Conservation (phyloP, 192 early-diverging fungal species). For the Umbelopsis isabellina region DNA sequence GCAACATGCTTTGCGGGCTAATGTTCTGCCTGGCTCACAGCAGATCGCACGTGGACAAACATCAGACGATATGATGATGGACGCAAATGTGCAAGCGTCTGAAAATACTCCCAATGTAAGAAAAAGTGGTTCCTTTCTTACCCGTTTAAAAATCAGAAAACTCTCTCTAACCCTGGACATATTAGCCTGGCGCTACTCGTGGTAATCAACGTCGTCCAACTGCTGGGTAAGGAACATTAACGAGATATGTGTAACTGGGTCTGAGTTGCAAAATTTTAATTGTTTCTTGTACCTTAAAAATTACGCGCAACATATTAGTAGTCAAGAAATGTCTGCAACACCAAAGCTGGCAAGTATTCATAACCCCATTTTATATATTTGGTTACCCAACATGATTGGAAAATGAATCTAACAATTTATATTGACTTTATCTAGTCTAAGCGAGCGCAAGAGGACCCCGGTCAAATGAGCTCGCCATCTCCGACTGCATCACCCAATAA, state of each 20-base stretch:
- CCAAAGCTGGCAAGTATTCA: conserved; percentile 4
- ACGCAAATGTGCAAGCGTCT: neutral
- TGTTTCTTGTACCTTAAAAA: neutral
- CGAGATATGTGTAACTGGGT: neutral
- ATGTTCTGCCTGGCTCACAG: neutral
- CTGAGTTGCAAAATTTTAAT: conserved; percentile 10
- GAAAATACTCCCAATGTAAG: neutral
- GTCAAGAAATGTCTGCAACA: neutral
- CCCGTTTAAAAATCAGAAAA: too few species aligned
- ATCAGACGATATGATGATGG: neutral
- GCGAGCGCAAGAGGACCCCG: conserved; percentile 5
- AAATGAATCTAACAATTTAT: neutral
- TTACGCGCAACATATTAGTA: neutral
- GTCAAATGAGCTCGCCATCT: conserved; percentile 20
- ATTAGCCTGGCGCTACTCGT: conserved; percentile 6
- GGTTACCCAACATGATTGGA: neutral
- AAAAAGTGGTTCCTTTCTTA: too few species aligned
- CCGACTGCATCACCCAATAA: conserved; percentile 21
- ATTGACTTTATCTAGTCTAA: neutral
- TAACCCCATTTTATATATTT: neutral
- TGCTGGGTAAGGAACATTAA: conserved; percentile 8
- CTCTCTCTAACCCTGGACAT: neutral
- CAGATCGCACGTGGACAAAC: conserved; percentile 14
- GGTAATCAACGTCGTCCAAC: conserved; percentile 10
- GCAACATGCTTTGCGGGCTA: neutral